Evolutionary conservation across 2,329 filamentous ascomycete species (phyloP).

Genomic region (Thermomyces lanuginosus): DNA sequence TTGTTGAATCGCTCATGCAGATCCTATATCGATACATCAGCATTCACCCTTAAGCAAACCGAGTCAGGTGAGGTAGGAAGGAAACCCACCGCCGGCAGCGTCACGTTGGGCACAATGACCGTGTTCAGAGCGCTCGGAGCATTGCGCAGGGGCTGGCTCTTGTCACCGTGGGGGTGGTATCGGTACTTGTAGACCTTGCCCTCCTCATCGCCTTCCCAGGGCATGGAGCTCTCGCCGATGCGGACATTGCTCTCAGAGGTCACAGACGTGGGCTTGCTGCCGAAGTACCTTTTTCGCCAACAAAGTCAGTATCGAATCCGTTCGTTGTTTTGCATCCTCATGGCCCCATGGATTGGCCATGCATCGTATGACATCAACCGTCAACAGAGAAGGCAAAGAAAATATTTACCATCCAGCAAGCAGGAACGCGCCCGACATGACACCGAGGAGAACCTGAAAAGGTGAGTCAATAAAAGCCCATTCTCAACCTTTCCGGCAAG

Average conservation of each 20-base stretch:
- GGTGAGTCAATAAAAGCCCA: slow-evolving; percentile 3
- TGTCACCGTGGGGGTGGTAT: slow-evolving; percentile 76
- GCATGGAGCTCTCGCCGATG: slow-evolving; percentile 64
- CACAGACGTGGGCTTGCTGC: slow-evolving; percentile 67
- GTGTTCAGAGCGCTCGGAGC: slow-evolving; percentile 91
- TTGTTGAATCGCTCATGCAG: slow-evolving; percentile 99
- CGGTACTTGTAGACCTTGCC: slow-evolving; percentile 56
- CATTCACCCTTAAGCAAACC: background rate
- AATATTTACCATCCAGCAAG: slow-evolving; percentile 56
- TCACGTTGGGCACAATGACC: slow-evolving; percentile 86
- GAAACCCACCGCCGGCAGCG: slow-evolving; percentile 60
- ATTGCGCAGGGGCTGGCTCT: slow-evolving; percentile 58
- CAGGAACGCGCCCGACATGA: slow-evolving; percentile 79
- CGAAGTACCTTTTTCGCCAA: slow-evolving; percentile 35
- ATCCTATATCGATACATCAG: slow-evolving; percentile 35
- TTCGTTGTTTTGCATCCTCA: background rate
- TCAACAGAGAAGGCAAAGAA: slow-evolving; percentile 5
- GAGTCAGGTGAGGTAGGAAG: background rate
- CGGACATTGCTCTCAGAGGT: slow-evolving; percentile 66
- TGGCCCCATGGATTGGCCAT: background rate
- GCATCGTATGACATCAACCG: slow-evolving; percentile 15
- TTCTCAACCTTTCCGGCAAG: background rate
- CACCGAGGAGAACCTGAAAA: slow-evolving; percentile 64
- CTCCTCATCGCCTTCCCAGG: slow-evolving; percentile 60
- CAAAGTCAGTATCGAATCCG: slow-evolving; percentile 1